phyloP scores from a whole-genome alignment of 2,329 filamentous ascomycete species.

The Chrysoporthe cubensis region DNA sequence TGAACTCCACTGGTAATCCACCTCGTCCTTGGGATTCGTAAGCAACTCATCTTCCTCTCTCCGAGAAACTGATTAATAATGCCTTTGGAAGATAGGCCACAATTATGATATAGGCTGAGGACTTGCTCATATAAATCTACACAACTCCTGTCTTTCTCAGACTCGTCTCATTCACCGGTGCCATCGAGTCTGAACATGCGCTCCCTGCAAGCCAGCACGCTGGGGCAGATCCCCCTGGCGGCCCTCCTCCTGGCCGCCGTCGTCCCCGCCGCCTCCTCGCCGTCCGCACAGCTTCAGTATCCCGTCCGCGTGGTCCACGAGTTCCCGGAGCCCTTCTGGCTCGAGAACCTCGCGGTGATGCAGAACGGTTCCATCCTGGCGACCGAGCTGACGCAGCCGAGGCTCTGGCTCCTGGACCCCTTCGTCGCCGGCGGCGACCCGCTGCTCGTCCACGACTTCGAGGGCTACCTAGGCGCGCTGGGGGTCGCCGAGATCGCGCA shows the following conservation, averaged over 20 bases:
- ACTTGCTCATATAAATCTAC: too few species aligned
- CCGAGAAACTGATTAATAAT: too few species aligned
- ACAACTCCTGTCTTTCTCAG: too few species aligned
- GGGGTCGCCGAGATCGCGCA: neutral
- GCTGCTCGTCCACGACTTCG: neutral
- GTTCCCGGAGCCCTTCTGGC: neutral
- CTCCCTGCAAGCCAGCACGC: neutral
- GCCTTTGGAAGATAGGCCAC: too few species aligned
- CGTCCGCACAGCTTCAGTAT: neutral
- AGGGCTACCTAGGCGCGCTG: neutral
- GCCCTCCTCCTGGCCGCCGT: neutral
- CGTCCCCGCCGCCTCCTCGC: neutral
- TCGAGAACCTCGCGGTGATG: conserved; percentile 1
- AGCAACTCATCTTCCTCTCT: too few species aligned
- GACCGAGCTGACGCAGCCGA: neutral
- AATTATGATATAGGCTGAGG: too few species aligned
- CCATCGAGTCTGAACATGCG: neutral
- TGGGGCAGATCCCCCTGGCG: neutral
- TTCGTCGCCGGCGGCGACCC: neutral
- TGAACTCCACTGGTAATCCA: too few species aligned
- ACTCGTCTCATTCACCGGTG: neutral
- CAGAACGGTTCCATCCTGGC: neutral
- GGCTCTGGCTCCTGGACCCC: conserved; percentile 1
- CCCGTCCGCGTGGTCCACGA: neutral
- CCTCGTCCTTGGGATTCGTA: too few species aligned